Evolutionary conservation across 1,284 basidiomycete species (phyloP), one percentile per base, ranked within the genome.

Genomic region (Cystobasidium pallidum): DNA sequence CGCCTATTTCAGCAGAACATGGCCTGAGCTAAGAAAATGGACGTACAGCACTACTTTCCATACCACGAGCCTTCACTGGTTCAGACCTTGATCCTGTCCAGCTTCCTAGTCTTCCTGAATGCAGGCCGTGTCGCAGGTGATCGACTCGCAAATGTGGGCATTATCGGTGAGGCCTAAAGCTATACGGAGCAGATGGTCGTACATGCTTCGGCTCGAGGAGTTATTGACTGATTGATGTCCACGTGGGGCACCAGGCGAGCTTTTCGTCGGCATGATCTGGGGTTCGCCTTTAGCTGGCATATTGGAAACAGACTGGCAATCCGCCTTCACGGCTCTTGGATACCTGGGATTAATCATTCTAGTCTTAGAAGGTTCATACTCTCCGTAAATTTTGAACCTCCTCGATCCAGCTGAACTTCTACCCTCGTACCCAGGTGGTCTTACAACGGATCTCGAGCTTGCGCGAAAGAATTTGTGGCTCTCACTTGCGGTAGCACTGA

Each of bases 301-400:
- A 65, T 77, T 86, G 0, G 80, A 81, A 0, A 11, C 70, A 0
- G 77, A 78, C 7, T 84, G 83, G 82, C 79, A 85, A 73, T 76
- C 80, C 10, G 81, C 84, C 0, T 81, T 86, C 65, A 81, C 83
- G 6, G 78, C 66, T 11, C 36, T 86, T 8, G 85, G 85, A 0
- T 85, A 85, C 75, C 72, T 86, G 0, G 86, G 86, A 0, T 78
- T 87, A 17, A 79, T 86, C n/a, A 78, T 85, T 6, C 80, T 86
- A 54, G 84, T 87, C 2, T 85, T 86, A 71, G 83, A 86, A 80
- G 85, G 85, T 81, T 63, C 73, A 78, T 39, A 21, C 73, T 59
- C 65, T 76, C 34, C 58, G n/a, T n/a, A n/a, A n/a, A 76, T 7
- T 15, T 41, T 41, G 39, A 41, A 41, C 15, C 7, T 41, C 7